Base-by-base conservation (phyloP, 257 asterid genomes). In the Galeopsis tetrahit region DNA sequence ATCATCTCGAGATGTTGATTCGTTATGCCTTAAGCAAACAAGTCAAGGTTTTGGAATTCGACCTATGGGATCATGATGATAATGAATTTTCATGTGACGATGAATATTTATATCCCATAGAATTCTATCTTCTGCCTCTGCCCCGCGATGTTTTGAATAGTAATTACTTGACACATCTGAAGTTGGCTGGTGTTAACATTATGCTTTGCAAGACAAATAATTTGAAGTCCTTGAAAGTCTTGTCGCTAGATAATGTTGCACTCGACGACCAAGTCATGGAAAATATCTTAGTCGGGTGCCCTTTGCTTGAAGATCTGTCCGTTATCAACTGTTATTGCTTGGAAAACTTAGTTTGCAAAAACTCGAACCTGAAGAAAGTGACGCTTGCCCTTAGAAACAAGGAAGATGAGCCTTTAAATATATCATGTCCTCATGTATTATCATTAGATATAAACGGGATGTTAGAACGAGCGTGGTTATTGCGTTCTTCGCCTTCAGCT, bases 91-190 rank as follows among this genome's bases (percentile, higher is more conserved):
- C n/a, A n/a, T n/a, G n/a, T n/a, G n/a, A n/a, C n/a, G n/a, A n/a
- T n/a, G n/a, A n/a, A n/a, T n/a, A n/a, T n/a, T n/a, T n/a, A n/a
- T n/a, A n/a, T n/a, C n/a, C n/a, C n/a, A n/a, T n/a, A n/a, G n/a
- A n/a, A n/a, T n/a, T n/a, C n/a, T n/a, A n/a, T n/a, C n/a, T n/a
- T n/a, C n/a, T n/a, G n/a, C n/a, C n/a, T n/a, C n/a, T n/a, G n/a
- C n/a, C n/a, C n/a, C 85, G 82, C 31, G 76, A 70, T 66, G 73
- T 75, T 72, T 74, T 78, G 66, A 75, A 70, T 7, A 64, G 74
- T 43, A 44, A 70, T 15, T 59, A 49, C 68, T 42, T 82, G 14
- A 66, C 49, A 7, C 68, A 75, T 63, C 61, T 82, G 32, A 69
- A 52, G 31, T 59, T 78, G 77, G 34, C 71, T 28, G 59, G 35